Percentiles rank a stretch among this genome's conserved stretches.
These are phyloP conservation scores for Nothophytophthora sp. DNA, from an alignment of 352 stramenopile species.

Conservation along the genomic window DNA sequence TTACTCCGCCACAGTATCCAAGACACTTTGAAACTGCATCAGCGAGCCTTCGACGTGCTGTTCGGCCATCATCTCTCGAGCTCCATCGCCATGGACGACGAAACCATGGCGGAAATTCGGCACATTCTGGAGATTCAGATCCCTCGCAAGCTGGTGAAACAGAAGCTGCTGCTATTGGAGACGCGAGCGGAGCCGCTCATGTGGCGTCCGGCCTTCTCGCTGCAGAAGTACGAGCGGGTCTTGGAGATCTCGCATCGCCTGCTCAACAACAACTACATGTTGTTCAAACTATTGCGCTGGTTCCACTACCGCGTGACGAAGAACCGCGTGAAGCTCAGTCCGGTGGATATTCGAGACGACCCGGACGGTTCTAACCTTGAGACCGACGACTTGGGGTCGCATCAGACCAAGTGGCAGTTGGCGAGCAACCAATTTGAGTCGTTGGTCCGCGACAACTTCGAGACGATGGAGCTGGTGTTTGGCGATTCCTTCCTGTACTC, in stretches of 20 bases:
- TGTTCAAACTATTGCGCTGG: slow-evolving; percentile 78
- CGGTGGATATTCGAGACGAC: slow-evolving; percentile 54
- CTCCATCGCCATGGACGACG: slow-evolving; percentile 49
- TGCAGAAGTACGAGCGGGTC: slow-evolving; percentile 64
- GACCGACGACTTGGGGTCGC: slow-evolving; percentile 12
- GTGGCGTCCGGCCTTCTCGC: slow-evolving; percentile 69
- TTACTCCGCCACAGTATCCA: slow-evolving; percentile 72
- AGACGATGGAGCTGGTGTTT: slow-evolving; percentile 70
- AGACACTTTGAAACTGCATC: slow-evolving; percentile 55
- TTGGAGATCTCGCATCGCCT: slow-evolving; percentile 62
- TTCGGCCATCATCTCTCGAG: slow-evolving; percentile 68
- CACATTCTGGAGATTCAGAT: slow-evolving; percentile 58
- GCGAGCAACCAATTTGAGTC: slow-evolving; percentile 53
- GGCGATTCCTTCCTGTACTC: slow-evolving; percentile 71
- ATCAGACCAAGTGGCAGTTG: slow-evolving; percentile 50
- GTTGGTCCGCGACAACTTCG: slow-evolving; percentile 66
- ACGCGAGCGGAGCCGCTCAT: slow-evolving; percentile 57
- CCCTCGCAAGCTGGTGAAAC: slow-evolving; percentile 45
- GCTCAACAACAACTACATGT: slow-evolving; percentile 81
- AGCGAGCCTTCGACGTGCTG: slow-evolving; percentile 58
- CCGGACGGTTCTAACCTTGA: slow-evolving; percentile 4
- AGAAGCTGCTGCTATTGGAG: slow-evolving; percentile 56
- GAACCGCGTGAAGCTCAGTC: slow-evolving; percentile 33
- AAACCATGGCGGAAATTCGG: slow-evolving; percentile 44
- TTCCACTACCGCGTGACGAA: slow-evolving; percentile 61